These are phyloP conservation scores for Aspergillus sp. DNA, from an alignment of 2,329 filamentous ascomycete genomes.

Conservation along the genomic window DNA sequence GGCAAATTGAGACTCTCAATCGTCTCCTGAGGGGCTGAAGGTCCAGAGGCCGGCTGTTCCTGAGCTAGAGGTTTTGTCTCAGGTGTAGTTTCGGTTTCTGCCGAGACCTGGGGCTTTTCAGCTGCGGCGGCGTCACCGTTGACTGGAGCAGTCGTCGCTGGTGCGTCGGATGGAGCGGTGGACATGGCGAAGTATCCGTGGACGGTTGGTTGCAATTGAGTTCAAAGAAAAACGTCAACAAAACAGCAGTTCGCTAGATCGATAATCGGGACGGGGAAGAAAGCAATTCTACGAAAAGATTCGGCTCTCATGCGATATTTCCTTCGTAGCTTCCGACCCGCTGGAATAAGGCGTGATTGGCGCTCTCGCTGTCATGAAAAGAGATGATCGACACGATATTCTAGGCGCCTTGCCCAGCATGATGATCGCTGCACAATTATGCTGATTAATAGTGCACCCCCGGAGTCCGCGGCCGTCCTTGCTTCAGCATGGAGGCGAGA, in stretches of 20 bases:
- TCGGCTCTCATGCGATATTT: background rate
- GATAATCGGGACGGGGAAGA: no score
- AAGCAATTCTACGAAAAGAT: background rate
- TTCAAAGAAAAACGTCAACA: background rate
- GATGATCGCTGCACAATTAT: background rate
- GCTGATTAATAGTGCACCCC: background rate
- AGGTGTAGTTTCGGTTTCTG: background rate
- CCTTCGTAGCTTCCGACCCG: conserved; percentile 1
- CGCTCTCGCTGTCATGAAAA: background rate
- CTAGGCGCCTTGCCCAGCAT: background rate
- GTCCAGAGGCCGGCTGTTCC: background rate
- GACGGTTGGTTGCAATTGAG: background rate
- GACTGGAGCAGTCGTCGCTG: background rate
- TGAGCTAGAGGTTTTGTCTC: background rate
- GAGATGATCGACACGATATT: background rate
- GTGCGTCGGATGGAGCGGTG: background rate
- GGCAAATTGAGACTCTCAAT: conserved; percentile 32
- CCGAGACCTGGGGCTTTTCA: background rate
- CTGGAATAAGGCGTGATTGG: background rate
- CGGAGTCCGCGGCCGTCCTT: background rate
- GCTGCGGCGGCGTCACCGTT: background rate
- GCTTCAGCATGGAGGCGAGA: no score
- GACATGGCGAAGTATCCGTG: background rate
- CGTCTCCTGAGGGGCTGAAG: background rate
- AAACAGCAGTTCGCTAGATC: background rate